Evolutionary conservation across 306 rosid genomes (phyloP).

Genomic region (Cucurbita maxima): DNA sequence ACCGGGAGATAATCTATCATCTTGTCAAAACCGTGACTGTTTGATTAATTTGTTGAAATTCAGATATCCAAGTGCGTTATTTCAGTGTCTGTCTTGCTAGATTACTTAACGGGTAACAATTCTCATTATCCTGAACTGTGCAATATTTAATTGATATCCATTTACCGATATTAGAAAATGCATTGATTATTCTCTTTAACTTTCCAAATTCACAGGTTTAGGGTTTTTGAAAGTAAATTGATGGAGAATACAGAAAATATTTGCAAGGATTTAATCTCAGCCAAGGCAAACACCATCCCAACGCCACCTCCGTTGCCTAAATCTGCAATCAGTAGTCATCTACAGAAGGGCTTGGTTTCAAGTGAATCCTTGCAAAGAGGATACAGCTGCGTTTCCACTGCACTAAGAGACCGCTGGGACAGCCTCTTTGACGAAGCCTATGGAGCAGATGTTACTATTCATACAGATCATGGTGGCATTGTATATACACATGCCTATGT

Average conservation of each 20-base stretch:
- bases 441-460: slow-evolving; percentile 62
- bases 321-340: slow-evolving; percentile 10
- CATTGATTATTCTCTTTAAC: background rate
- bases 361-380: slow-evolving; percentile 17
- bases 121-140: background rate
- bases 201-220: slow-evolving; percentile 3
- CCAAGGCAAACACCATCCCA: slow-evolving; percentile 18
- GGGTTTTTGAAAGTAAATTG: slow-evolving; percentile 9
- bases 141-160: background rate
- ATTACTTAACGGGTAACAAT: background rate
- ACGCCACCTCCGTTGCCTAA: slow-evolving; percentile 41
- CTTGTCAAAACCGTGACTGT: background rate
- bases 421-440: slow-evolving; percentile 55
- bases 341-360: slow-evolving; percentile 4
- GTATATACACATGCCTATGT: slow-evolving; percentile 61
- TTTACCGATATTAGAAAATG: background rate
- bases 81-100: background rate
- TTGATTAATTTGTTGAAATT: background rate
- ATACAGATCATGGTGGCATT: slow-evolving; percentile 47
- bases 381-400: slow-evolving; percentile 26
- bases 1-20: background rate
- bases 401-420: slow-evolving; percentile 47
- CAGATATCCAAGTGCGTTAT: background rate
- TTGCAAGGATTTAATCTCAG: slow-evolving; percentile 5
- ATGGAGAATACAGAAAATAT: slow-evolving; percentile 18